These are phyloP conservation scores for Teratosphaeria pseudoeucalypti DNA, from an alignment of 2,329 filamentous ascomycete species.

Conservation along the genomic window DNA sequence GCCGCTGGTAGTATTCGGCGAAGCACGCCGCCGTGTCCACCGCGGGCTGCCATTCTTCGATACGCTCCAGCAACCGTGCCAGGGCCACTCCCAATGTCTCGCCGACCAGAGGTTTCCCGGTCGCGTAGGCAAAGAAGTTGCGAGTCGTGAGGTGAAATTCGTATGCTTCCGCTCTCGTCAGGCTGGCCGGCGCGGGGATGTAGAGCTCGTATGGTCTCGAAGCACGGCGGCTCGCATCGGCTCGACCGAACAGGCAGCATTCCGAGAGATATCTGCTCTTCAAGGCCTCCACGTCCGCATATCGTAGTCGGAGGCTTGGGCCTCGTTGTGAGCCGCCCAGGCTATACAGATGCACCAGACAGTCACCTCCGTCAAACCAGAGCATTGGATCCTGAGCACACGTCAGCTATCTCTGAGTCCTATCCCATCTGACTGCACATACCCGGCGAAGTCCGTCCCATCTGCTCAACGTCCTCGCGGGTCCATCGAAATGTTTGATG, in stretches of 20 bases:
- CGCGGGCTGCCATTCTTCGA: slow-evolving; percentile 37
- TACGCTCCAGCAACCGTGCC: slow-evolving; percentile 52
- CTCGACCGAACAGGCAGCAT: slow-evolving; percentile 23
- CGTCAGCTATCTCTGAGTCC: slow-evolving; percentile 8
- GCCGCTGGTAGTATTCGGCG: slow-evolving; percentile 54
- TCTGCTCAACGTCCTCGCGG: background rate
- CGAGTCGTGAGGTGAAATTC: slow-evolving; percentile 58
- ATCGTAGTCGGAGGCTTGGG: slow-evolving; percentile 57
- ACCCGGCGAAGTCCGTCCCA: slow-evolving; percentile 13
- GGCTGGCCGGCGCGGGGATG: slow-evolving; percentile 52
- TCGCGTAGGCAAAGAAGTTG: slow-evolving; percentile 66
- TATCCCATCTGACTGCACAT: background rate
- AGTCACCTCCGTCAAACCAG: slow-evolving; percentile 58
- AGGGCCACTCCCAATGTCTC: slow-evolving; percentile 54
- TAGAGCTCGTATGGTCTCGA: slow-evolving; percentile 46
- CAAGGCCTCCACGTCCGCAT: slow-evolving; percentile 45
- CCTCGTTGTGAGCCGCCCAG: slow-evolving; percentile 54
- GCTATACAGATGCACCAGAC: slow-evolving; percentile 58
- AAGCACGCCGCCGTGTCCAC: slow-evolving; percentile 30
- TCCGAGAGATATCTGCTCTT: slow-evolving; percentile 53
- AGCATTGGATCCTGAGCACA: slow-evolving; percentile 56
- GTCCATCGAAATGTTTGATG: slow-evolving; percentile 6
- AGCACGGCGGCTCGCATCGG: background rate
- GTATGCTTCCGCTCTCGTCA: slow-evolving; percentile 46
- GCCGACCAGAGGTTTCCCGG: slow-evolving; percentile 57